Base-by-base conservation (phyloP, 2,329 filamentous ascomycete genomes). In the Cladophialophora bantiana region DNA sequence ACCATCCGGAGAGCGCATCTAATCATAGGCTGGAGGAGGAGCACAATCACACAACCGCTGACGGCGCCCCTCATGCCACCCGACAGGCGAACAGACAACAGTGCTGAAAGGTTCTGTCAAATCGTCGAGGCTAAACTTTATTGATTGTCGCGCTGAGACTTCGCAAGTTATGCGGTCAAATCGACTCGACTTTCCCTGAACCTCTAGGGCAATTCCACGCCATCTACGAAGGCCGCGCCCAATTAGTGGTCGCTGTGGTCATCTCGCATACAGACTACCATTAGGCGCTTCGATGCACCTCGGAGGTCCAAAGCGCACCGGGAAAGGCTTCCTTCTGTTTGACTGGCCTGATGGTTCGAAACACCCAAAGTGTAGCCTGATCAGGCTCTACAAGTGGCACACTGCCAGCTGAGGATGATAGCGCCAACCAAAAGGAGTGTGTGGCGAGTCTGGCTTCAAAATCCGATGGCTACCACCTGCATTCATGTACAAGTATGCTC, bases 201-300 rank as follows among this genome's bases (percentile, higher is more conserved):
- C 40, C 18, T 35, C 36, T 26, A n/a, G 42, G 13, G 38, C 50
- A 68, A n/a, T 48, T 31, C 45, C 45, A 62, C 45, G 48, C 58
- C 54, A 50, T 36, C 36, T 15, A 38, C 26, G 31, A 38, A 53
- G n/a, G 26, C 7, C 10, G 48, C 13, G 48, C 32, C 67, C 67
- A 69, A 69, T 67, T 32, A 45, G 48, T 7, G 15, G 12, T 50
- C 54, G 40, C 38, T 68, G 65, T 64, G 55, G 62, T 68, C 62
- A 65, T 70, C 59, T 67, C 59, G 62, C 59, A 57, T 63, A 35
- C 54, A 64, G 32, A 52, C 50, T 59, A 59, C 54, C 32, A 38
- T 40, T 64, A 55, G 55, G 56, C 38, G 45, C 52, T 56, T 55
- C 56, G 42, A 64, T 57, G 56, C 50, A 58, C 26, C 57, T 32